Evolutionary conservation across 1,284 basidiomycete species (phyloP), one percentile per base, ranked within the genome.

Genomic region (Microbotryum saponariae): DNA sequence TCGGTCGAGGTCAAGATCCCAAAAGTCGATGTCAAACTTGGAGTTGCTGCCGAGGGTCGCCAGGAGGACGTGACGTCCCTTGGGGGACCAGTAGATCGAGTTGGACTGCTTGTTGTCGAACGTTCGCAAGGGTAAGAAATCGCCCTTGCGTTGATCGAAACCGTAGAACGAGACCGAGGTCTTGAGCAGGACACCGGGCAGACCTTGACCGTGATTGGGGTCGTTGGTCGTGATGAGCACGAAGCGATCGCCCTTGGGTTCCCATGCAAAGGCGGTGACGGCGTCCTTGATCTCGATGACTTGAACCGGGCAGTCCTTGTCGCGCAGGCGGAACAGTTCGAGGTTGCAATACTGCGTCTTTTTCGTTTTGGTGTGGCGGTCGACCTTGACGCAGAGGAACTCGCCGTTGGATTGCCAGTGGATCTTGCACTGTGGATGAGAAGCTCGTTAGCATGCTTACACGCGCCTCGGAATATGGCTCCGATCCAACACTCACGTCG

Each of bases 391-490:
- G 73, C 96, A 98, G 29, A 99, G 83, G 80, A 91, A 98, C 78
- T 98, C 93, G 56, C 96, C 96, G 75, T 96, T 90, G 73, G 94
- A 96, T 79, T 99, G 96, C 93, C 92, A 99, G 78, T 89, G 88
- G 53, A 99, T 83, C 79, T 97, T 97, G 78, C 93, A 97, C 91
- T 96, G 71, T 52, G 29, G 1, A 21, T 14, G 44, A 25, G 18
- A 47, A 20, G 48, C 33, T 12, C 21, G 48, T 51, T 45, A 63
- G 56, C 33, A 47, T n/a, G 47, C n/a, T 31, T 8, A 31, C 31
- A 31, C 31, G 9, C 31, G 8, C 2, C 31, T 31, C 31, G 9
- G 31, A 31, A 31, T 2, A 31, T 8, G 8, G 54, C 54, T 20
- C 33, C 33, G 53, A 54, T 25, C 23, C 55, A 54, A 56, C 7